phyloP scores from a whole-genome alignment of 2,329 filamentous ascomycete species.

The Fusarium paranaense region DNA sequence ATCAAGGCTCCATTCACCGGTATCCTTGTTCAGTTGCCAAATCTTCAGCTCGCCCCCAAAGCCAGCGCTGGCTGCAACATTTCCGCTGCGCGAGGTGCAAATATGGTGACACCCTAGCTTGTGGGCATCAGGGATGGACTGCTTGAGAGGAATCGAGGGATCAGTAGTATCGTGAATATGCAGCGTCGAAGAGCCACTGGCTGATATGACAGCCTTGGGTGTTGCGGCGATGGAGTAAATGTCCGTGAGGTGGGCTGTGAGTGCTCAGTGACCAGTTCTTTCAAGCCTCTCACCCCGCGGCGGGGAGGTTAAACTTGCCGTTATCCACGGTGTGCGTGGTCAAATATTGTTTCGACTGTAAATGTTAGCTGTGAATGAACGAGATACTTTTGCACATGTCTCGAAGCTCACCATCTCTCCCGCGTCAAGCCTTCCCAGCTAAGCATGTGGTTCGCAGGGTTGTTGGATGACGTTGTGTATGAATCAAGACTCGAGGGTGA shows the following conservation, averaged over 20 bases:
- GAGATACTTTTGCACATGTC: not conserved
- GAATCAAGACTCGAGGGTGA: conserved; percentile 37
- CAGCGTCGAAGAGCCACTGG: conserved; percentile 85
- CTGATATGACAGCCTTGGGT: conserved; percentile 79
- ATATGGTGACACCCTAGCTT: conserved; percentile 93
- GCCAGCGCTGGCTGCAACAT: conserved; percentile 82
- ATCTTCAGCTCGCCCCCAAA: conserved; percentile 91
- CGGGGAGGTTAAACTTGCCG: conserved; percentile 66
- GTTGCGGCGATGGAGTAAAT: conserved; percentile 88
- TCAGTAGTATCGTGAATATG: conserved; percentile 81
- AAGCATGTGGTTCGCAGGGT: conserved; percentile 10
- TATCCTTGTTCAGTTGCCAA: conserved; percentile 74
- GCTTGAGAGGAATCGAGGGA: conserved; percentile 79
- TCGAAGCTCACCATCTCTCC: conserved; percentile 43
- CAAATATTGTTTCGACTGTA: conserved; percentile 96
- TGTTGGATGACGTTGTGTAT: conserved; percentile 41
- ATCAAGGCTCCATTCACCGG: conserved; percentile 62
- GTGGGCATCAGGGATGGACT: conserved; percentile 85
- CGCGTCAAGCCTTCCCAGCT: not conserved
- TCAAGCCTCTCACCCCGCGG: conserved; percentile 27
- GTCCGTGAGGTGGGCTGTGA: conserved; percentile 81
- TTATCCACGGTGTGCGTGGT: conserved; percentile 91
- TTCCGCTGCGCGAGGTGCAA: conserved; percentile 75
- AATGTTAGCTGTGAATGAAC: conserved; percentile 4
- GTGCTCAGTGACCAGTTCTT: conserved; percentile 30